These are phyloP conservation scores for Schoenoplectus triqueter DNA, from an alignment of 202 grass and related monocot genomes.

Conservation along the genomic window DNA sequence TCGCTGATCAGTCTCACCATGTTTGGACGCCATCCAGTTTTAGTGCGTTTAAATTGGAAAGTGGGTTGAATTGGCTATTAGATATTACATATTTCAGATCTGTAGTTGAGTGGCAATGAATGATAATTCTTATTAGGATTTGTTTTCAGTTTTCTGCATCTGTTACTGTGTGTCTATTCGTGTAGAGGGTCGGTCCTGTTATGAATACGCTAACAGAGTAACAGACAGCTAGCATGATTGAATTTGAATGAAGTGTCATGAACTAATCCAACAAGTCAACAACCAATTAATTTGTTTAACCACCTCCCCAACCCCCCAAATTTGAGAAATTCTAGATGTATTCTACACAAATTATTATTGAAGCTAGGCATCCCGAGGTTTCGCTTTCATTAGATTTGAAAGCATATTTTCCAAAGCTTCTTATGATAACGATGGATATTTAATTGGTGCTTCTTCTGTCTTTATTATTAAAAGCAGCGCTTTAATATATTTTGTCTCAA, in stretches of 20 bases:
- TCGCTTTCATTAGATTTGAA: constrained; percentile 21
- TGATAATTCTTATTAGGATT: not conserved
- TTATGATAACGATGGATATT: constrained; percentile 13
- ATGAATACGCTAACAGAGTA: too few relatives aligned
- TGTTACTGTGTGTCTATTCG: not conserved
- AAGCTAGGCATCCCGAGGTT: not conserved
- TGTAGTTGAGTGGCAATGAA: too few relatives aligned
- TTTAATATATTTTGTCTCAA: not conserved
- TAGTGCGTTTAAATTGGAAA: not conserved
- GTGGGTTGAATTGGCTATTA: too few relatives aligned
- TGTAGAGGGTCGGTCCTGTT: not conserved
- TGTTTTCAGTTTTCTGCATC: not conserved
- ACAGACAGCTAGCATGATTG: too few relatives aligned
- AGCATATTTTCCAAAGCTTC: not conserved
- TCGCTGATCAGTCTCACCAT: not conserved
- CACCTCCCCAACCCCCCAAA: too few relatives aligned
- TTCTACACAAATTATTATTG: not conserved
- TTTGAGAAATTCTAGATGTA: not conserved
- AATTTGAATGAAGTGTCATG: too few relatives aligned
- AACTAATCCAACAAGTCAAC: too few relatives aligned
- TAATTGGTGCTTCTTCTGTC: not conserved
- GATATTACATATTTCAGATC: too few relatives aligned
- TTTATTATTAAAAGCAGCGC: not conserved
- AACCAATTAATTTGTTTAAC: too few relatives aligned
- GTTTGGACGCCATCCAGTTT: not conserved